Evolutionary conservation across 768 basidiomycete genomes (phyloP).

Genomic region (Boletus sp.): DNA sequence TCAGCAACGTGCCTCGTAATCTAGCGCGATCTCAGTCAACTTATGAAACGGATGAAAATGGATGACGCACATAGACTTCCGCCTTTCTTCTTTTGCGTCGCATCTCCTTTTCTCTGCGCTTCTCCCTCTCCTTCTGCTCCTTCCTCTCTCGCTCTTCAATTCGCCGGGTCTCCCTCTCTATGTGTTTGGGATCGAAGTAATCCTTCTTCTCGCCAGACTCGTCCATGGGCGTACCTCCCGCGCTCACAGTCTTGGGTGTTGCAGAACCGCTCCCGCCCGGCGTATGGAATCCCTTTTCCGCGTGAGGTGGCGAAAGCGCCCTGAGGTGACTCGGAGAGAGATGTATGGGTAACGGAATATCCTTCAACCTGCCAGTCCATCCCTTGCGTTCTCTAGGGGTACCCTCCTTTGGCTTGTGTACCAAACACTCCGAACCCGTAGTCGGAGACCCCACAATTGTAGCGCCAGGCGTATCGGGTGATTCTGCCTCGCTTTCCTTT

Average conservation of each 20-base stretch:
- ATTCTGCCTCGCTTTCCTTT: conserved; percentile 9
- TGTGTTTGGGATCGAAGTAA: conserved; percentile 31
- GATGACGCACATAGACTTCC: conserved; percentile 63
- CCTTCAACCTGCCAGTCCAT: conserved; percentile 39
- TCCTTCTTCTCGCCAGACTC: conserved; percentile 24
- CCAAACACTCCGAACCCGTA: conserved; percentile 2
- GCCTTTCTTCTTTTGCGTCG: conserved; percentile 64
- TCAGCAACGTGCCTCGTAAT: conserved; percentile 83
- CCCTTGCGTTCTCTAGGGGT: conserved; percentile 18
- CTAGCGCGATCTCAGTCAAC: conserved; percentile 32
- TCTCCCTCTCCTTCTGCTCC: conserved; percentile 38
- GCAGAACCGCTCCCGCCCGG: conserved; percentile 15
- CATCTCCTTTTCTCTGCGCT: conserved; percentile 32
- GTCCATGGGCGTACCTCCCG: conserved; percentile 15
- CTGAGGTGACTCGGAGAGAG: conserved; percentile 13
- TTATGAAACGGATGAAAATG: not conserved
- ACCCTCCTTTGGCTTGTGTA: not conserved
- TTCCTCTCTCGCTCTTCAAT: conserved; percentile 24
- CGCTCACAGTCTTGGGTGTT: conserved; percentile 19
- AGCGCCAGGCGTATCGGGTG: conserved; percentile 13
- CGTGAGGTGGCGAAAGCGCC: conserved; percentile 8
- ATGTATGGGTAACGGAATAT: conserved; percentile 34
- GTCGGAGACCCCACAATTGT: conserved; percentile 19
- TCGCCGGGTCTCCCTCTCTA: conserved; percentile 24
- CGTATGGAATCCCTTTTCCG: conserved; percentile 7